Evolutionary conservation across 331 rosid species (phyloP).

Genomic region (Malus hybrid): DNA sequence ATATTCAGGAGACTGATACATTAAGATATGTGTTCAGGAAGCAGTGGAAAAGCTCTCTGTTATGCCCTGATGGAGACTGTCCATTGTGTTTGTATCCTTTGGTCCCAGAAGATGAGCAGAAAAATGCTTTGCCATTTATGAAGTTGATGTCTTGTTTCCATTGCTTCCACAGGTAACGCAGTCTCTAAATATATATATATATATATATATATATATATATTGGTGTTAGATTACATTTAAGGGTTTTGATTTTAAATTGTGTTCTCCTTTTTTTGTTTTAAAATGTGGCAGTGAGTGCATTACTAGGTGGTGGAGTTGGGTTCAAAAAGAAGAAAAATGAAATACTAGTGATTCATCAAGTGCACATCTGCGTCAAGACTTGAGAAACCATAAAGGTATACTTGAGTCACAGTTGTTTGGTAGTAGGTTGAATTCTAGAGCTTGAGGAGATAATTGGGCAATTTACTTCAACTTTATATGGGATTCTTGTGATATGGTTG

Average conservation of each 20-base stretch:
- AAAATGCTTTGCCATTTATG: slow-evolving; percentile 52
- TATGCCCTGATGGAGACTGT: slow-evolving; percentile 87
- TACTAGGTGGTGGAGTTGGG: slow-evolving; percentile 76
- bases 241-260: slow-evolving; percentile 5
- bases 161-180: slow-evolving; percentile 64
- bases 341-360: slow-evolving; percentile 23
- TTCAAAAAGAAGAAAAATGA: slow-evolving; percentile 33
- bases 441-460: not conserved
- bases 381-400: slow-evolving; percentile 20
- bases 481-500: not conserved
- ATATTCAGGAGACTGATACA: not conserved
- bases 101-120: slow-evolving; percentile 43
- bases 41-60: slow-evolving; percentile 64
- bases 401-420: not conserved
- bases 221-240: not conserved
- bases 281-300: slow-evolving; percentile 69
- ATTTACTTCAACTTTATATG: not conserved
- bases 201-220: too few relatives aligned
- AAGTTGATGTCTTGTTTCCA: slow-evolving; percentile 91
- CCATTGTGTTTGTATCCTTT: slow-evolving; percentile 72
- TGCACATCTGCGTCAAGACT: slow-evolving; percentile 1
- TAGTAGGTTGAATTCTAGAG: slow-evolving; percentile 3
- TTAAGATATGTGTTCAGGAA: slow-evolving; percentile 47
- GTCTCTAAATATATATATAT: not conserved
- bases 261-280: not conserved